phyloP scores from a whole-genome alignment of 495 filamentous ascomycete genomes.

The Trichoderma virens region DNA sequence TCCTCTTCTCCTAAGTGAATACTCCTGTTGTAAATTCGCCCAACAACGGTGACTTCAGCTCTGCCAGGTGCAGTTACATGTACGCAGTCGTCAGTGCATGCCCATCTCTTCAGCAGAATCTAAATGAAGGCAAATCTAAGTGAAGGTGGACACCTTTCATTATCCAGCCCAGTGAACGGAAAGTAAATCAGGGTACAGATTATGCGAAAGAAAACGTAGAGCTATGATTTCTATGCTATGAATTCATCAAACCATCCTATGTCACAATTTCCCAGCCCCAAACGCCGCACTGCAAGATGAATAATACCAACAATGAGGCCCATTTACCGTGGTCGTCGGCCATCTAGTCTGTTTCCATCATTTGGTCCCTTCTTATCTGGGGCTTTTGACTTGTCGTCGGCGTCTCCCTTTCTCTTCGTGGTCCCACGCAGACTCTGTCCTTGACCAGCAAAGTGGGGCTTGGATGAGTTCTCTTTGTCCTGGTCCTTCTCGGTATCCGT shows the following conservation, averaged over 20 bases:
- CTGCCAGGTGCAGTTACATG: no score
- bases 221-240: background rate
- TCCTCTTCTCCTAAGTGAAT: no score
- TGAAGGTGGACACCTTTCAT: no score
- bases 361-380: slow-evolving; percentile 25
- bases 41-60: no score
- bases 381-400: slow-evolving; percentile 29
- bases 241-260: background rate
- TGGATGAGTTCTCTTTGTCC: slow-evolving; percentile 52
- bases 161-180: no score
- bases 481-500: slow-evolving; percentile 66
- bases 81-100: no score
- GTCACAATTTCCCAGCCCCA: background rate
- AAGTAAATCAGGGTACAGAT: no score
- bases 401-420: slow-evolving; percentile 45
- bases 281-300: background rate
- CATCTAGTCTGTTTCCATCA: slow-evolving; percentile 32
- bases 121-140: no score
- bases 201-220: background rate
- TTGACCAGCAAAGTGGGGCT: slow-evolving; percentile 75
- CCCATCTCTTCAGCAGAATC: no score
- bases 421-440: slow-evolving; percentile 77
- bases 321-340: slow-evolving; percentile 16
- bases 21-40: no score
- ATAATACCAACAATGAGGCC: background rate